Evolutionary conservation across 257 asterid species (phyloP), one percentile per base, ranked within the genome.

Genomic region (Solanum verrucosum): DNA sequence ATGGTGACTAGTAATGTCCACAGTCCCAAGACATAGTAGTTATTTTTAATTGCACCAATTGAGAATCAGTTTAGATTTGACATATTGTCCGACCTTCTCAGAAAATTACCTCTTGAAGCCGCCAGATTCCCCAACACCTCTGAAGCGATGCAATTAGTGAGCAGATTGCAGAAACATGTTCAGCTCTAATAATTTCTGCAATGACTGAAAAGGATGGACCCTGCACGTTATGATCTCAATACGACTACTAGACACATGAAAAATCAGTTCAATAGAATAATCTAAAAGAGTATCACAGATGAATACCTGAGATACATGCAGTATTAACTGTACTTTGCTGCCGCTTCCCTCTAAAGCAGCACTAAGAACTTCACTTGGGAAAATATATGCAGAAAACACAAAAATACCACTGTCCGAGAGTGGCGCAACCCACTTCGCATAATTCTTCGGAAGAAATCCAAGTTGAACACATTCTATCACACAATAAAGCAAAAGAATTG

Each of bases 371-470:
- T 96, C 98, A 88, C 91, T 92, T 46, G 97, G 95, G 87, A 89
- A 87, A 88, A 96, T 93, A 91, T 91, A 94, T 38, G 97, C 99
- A 87, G 99, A 94, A 92, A 96, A 96, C 75, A 95, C 91, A 88
- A 96, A 94, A 84, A 92, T 90, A 87, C 95, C 97, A 71, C 40
- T 88, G 90, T 95, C 98, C 29, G 96, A 91, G n/a, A 95, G 94
- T 88, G 96, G 95, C 88, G 98, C 96, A 63, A 95, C 97, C 98
- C 98, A 96, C 92, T 92, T 93, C 75, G 96, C 99, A 83, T 93
- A 68, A 91, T 89, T 90, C 90, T 93, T 93, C 3, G 98, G 98
- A 84, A 95, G 95, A 93, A 96, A 96, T 38, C 98, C 99, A 88
- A 96, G 93, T 89, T 96, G 98, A 78, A 96, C 91, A 82, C 87